Conservation (phyloP, 768 basidiomycete species). For the Rhizopogon roseolus region DNA sequence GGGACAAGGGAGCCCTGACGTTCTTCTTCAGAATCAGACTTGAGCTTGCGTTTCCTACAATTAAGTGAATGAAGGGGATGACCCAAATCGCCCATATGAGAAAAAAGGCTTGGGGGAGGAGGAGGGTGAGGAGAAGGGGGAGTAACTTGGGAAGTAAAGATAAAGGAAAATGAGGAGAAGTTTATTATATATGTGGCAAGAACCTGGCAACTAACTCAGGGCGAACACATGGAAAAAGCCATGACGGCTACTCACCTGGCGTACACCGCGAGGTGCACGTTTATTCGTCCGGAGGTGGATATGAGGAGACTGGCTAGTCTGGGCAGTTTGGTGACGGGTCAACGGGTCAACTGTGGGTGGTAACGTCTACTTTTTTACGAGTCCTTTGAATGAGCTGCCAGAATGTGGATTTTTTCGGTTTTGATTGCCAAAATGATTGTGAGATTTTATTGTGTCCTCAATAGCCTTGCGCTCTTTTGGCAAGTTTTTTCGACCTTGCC, state of each 20-base stretch:
- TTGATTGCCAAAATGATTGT: constrained; percentile 18
- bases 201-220: constrained; percentile 20
- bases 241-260: constrained; percentile 21
- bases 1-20: constrained; percentile 23
- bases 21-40: constrained; percentile 51
- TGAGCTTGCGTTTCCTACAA: constrained; percentile 73
- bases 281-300: too few species aligned
- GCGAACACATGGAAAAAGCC: constrained; percentile 25
- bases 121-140: too few species aligned
- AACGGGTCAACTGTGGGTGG: neutral
- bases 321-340: neutral
- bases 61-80: constrained; percentile 43
- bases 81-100: constrained; percentile 59
- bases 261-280: constrained; percentile 1
- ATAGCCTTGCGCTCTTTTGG: too few species aligned
- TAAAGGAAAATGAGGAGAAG: constrained; percentile 12
- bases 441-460: too few species aligned
- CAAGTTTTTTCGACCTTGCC: too few species aligned
- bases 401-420: constrained; percentile 1
- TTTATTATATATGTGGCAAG: constrained; percentile 30
- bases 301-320: neutral
- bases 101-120: constrained; percentile 15
- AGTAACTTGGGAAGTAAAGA: constrained; percentile 9
- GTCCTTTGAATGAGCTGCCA: too few species aligned
- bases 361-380: too few species aligned